Conservation (phyloP, 371 early-diverging fungal species). For the Choanephora cucurbitarum region DNA sequence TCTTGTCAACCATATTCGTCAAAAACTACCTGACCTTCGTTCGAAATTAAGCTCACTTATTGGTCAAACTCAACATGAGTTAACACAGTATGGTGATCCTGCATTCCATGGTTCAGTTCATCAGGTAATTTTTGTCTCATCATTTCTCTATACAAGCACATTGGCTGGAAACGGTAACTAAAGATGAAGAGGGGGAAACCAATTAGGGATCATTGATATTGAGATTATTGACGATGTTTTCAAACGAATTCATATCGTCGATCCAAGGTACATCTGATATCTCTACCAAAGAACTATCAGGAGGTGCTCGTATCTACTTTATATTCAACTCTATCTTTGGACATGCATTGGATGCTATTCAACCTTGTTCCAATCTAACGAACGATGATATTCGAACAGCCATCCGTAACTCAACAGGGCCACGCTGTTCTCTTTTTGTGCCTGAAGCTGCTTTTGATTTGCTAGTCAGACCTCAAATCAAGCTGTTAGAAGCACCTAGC, state of each 20-base stretch:
- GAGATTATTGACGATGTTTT: slow-evolving; percentile 80
- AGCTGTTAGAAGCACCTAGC: slow-evolving; percentile 81
- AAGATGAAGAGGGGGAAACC: too few relatives aligned
- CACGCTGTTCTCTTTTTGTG: slow-evolving; percentile 85
- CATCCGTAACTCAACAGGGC: slow-evolving; percentile 90
- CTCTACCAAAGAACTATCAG: slow-evolving; percentile 89
- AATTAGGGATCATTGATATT: slow-evolving; percentile 65
- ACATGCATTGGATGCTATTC: slow-evolving; percentile 75
- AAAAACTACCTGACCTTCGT: slow-evolving; percentile 82
- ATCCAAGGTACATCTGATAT: slow-evolving; percentile 83
- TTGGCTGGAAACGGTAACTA: background rate
- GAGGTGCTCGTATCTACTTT: slow-evolving; percentile 91
- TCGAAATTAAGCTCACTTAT: slow-evolving; percentile 78
- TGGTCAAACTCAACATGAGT: slow-evolving; percentile 81
- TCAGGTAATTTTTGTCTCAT: slow-evolving; percentile 25
- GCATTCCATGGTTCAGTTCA: slow-evolving; percentile 48
- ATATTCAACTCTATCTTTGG: slow-evolving; percentile 90
- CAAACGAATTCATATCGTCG: slow-evolving; percentile 77
- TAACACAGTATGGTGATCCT: slow-evolving; percentile 75
- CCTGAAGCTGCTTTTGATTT: slow-evolving; percentile 91
- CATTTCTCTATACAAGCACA: too few relatives aligned
- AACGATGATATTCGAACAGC: slow-evolving; percentile 87
- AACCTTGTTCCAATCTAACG: slow-evolving; percentile 76
- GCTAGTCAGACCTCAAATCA: slow-evolving; percentile 84
- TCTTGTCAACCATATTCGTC: slow-evolving; percentile 80